Conservation (phyloP, 1,284 basidiomycete species). For the Takashimella koratensis region DNA sequence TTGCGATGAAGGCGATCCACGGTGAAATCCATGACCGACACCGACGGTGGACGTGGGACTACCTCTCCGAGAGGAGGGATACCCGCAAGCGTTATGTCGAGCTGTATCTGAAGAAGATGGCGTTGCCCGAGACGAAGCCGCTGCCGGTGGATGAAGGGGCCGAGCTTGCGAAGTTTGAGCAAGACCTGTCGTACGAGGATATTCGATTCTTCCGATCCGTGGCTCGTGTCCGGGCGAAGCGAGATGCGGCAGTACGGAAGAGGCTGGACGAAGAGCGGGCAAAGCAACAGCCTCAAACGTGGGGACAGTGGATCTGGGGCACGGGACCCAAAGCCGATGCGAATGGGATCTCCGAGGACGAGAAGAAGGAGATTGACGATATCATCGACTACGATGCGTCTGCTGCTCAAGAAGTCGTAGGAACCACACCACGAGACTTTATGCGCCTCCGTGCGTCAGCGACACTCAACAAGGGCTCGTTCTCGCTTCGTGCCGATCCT, state of each 20-base stretch:
- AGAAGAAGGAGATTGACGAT: conserved; percentile 88
- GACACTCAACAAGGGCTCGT: conserved; percentile 79
- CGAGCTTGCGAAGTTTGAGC: conserved; percentile 68
- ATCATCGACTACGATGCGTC: conserved; percentile 89
- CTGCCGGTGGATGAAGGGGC: conserved; percentile 56
- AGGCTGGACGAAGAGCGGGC: conserved; percentile 65
- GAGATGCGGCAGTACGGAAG: conserved; percentile 70
- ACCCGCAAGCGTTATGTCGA: conserved; percentile 78
- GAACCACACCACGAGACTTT: conserved; percentile 72
- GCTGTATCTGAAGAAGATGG: conserved; percentile 67
- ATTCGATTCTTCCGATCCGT: conserved; percentile 98
- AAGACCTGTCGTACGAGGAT: conserved; percentile 86
- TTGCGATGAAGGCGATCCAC: conserved; percentile 77
- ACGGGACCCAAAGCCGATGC: conserved; percentile 19
- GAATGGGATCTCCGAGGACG: conserved; percentile 67
- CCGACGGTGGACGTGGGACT: conserved; percentile 87
- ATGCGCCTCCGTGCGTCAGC: conserved; percentile 74
- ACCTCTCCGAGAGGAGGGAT: conserved; percentile 83
- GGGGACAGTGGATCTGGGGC: conserved; percentile 85
- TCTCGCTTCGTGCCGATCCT: conserved; percentile 69
- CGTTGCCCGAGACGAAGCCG: conserved; percentile 47
- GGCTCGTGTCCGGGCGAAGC: conserved; percentile 80
- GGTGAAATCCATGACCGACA: conserved; percentile 82
- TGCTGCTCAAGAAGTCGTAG: conserved; percentile 59
- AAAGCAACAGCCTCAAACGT: conserved; percentile 56